A percentile compares a stretch with the other conserved stretches of the same genome.
These are phyloP conservation scores for Colletotrichum cuscutae DNA, from an alignment of 2,329 filamentous ascomycete genomes.

Conservation along the genomic window DNA sequence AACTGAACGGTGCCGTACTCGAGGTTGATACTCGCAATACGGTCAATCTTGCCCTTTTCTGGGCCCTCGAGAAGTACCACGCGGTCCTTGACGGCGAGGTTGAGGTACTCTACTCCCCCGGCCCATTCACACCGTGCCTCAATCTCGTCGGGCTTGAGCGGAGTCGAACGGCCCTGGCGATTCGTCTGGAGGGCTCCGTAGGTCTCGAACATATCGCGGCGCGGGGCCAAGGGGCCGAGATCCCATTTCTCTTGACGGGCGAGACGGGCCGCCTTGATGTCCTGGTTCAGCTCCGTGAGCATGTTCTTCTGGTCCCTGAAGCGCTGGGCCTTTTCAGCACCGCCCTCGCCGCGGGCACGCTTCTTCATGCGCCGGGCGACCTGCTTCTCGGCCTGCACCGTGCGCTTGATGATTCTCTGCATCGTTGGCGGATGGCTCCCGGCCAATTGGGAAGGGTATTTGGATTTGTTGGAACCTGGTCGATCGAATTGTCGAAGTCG, in stretches of 20 bases:
- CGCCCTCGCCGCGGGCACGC: constrained; percentile 45
- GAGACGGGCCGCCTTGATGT: constrained; percentile 48
- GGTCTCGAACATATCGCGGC: constrained; percentile 73
- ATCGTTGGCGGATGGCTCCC: constrained; percentile 52
- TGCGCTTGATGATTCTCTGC: constrained; percentile 77
- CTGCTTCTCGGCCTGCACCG: constrained; percentile 74
- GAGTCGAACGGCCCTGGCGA: constrained; percentile 48
- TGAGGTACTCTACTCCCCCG: constrained; percentile 66
- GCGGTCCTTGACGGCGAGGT: constrained; percentile 76
- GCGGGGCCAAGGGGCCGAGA: constrained; percentile 81
- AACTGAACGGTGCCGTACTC: constrained; percentile 69
- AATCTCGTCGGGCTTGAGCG: constrained; percentile 46
- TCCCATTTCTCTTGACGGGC: constrained; percentile 80
- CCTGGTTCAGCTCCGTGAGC: constrained; percentile 45
- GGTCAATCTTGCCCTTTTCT: constrained; percentile 86
- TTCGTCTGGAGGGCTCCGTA: constrained; percentile 61
- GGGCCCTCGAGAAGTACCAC: constrained; percentile 83
- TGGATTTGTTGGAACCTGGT: not conserved
- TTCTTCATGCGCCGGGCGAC: constrained; percentile 60
- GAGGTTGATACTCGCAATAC: constrained; percentile 67
- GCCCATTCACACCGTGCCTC: constrained; percentile 63
- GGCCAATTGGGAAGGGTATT: constrained; percentile 9
- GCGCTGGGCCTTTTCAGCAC: constrained; percentile 44
- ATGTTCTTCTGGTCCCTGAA: constrained; percentile 46
- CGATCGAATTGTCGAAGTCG: not conserved